Conservation (phyloP, 2,329 filamentous ascomycete genomes). For the Penicillium sp. region DNA sequence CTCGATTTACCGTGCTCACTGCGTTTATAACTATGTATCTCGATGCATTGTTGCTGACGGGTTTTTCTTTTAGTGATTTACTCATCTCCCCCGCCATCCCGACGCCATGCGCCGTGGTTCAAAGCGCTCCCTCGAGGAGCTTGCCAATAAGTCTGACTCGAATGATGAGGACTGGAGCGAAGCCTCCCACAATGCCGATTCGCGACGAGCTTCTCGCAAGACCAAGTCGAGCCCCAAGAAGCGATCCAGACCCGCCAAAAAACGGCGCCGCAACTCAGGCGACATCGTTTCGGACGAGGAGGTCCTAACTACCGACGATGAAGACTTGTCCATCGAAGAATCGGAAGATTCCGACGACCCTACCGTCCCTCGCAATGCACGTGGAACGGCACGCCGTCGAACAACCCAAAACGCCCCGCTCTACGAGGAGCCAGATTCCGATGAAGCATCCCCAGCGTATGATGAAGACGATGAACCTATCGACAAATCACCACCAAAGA, state of each 20-base stretch:
- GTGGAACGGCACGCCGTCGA: slow-evolving; percentile 57
- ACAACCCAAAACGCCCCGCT: slow-evolving; percentile 54
- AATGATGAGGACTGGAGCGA: slow-evolving; percentile 49
- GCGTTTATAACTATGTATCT: background rate
- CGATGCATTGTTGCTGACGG: background rate
- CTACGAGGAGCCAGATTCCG: slow-evolving; percentile 54
- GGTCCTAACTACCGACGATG: slow-evolving; percentile 28
- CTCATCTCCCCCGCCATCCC: background rate
- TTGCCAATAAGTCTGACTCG: slow-evolving; percentile 46
- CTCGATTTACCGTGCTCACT: background rate
- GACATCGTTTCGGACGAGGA: slow-evolving; percentile 44
- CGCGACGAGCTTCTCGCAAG: slow-evolving; percentile 28
- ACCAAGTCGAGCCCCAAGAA: slow-evolving; percentile 33
- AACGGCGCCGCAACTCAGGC: slow-evolving; percentile 50
- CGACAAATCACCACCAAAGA: slow-evolving; percentile 7
- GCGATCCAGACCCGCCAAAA: slow-evolving; percentile 35
- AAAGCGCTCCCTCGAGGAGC: slow-evolving; percentile 47
- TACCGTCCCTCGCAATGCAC: slow-evolving; percentile 55
- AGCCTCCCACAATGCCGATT: slow-evolving; percentile 28
- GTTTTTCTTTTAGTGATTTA: background rate
- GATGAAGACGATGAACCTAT: slow-evolving; percentile 5
- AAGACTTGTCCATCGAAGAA: slow-evolving; percentile 47
- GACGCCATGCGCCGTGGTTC: slow-evolving; percentile 32
- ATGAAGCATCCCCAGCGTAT: slow-evolving; percentile 31
- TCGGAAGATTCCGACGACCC: slow-evolving; percentile 44